A percentile compares a stretch with the other conserved stretches of the same genome.
These are phyloP conservation scores for Euphorbia lathyris DNA, from an alignment of 345 rosid genomes.

Conservation along the genomic window DNA sequence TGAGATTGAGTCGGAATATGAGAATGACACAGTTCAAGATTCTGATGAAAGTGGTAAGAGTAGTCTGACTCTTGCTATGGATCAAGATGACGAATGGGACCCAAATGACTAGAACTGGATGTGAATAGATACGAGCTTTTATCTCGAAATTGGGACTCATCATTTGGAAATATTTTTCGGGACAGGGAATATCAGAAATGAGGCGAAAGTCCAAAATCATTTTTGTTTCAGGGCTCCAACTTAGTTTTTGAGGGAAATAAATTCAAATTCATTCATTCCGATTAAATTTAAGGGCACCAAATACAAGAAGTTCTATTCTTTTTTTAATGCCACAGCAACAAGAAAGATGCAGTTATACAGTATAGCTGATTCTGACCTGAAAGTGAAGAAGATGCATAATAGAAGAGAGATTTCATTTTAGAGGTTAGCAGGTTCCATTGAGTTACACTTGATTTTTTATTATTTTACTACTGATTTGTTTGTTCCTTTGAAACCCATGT, in stretches of 20 bases:
- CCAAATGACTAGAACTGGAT: constrained; percentile 65
- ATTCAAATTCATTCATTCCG: constrained; percentile 43
- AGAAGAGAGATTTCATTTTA: not conserved
- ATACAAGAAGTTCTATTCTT: constrained; percentile 28
- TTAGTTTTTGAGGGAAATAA: constrained; percentile 34
- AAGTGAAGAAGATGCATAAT: not conserved
- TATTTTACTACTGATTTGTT: not conserved
- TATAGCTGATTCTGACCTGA: constrained; percentile 13
- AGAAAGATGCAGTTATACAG: constrained; percentile 16
- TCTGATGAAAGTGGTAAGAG: constrained; percentile 44
- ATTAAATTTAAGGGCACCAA: constrained; percentile 29
- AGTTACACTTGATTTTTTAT: constrained; percentile 5
- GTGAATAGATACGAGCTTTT: constrained; percentile 10
- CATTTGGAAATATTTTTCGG: constrained; percentile 30
- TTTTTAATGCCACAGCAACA: constrained; percentile 8
- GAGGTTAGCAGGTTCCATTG: constrained; percentile 1
- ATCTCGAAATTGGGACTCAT: constrained; percentile 25
- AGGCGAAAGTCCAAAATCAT: constrained; percentile 26
- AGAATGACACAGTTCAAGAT: constrained; percentile 48
- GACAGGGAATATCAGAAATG: constrained; percentile 22
- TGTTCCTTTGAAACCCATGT: constrained; percentile 11
- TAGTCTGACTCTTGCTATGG: constrained; percentile 44
- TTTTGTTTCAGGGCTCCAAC: constrained; percentile 29
- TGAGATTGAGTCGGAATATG: constrained; percentile 59
- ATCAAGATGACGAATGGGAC: constrained; percentile 94